Conservation (phyloP, 345 rosid species). For the Luvunga scandens region DNA sequence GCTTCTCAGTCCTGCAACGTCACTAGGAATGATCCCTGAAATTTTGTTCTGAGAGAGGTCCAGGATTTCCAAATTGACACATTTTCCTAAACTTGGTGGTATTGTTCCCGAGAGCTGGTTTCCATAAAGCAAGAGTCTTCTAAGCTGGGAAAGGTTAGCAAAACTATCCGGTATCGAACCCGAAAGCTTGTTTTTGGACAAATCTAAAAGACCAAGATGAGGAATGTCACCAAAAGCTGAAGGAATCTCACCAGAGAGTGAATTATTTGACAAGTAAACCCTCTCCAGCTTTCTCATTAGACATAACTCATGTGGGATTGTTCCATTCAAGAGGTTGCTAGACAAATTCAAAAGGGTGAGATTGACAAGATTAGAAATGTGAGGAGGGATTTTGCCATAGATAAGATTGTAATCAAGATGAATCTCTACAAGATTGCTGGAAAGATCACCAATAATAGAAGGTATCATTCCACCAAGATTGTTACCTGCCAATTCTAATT, state of each 20-base stretch:
- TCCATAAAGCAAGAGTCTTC: constrained; percentile 56
- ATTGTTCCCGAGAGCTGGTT: constrained; percentile 74
- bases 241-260: constrained; percentile 73
- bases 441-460: constrained; percentile 59
- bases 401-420: constrained; percentile 76
- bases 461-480: constrained; percentile 65
- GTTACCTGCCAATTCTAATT: constrained; percentile 81
- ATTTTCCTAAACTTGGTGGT: constrained; percentile 66
- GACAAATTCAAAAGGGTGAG: constrained; percentile 81
- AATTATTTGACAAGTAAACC: constrained; percentile 71
- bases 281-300: constrained; percentile 69
- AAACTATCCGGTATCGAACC: constrained; percentile 80
- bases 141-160: constrained; percentile 66
- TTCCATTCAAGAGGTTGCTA: constrained; percentile 70
- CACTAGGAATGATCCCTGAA: constrained; percentile 62
- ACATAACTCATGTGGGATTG: constrained; percentile 65
- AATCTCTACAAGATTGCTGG: constrained; percentile 57
- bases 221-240: constrained; percentile 62
- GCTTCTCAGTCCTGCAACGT: constrained; percentile 68
- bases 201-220: constrained; percentile 76
- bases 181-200: constrained; percentile 78
- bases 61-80: constrained; percentile 75
- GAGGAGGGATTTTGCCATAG: constrained; percentile 71
- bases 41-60: constrained; percentile 77
- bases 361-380: constrained; percentile 65